Evolutionary conservation across 2,329 filamentous ascomycete genomes (phyloP).

Genomic region (Aspergillus sergii): DNA sequence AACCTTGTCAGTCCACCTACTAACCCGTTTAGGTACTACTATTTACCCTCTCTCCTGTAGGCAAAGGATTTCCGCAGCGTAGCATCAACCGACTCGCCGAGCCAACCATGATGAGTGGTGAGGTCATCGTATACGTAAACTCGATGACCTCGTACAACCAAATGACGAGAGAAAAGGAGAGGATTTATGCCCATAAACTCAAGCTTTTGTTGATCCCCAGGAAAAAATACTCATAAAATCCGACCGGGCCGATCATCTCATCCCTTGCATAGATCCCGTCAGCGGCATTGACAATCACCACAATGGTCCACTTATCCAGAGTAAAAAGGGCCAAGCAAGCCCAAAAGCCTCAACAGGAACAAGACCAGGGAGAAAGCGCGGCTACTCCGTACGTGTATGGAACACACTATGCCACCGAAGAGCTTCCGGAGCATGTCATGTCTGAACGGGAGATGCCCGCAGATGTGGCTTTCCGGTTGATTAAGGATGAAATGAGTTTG

Average conservation of each 20-base stretch:
- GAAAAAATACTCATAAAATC: not conserved
- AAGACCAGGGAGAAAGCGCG: conserved; percentile 27
- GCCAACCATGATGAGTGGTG: not conserved
- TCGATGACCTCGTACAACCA: not conserved
- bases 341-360: conserved; percentile 32
- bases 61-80: no score
- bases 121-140: not conserved
- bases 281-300: not conserved
- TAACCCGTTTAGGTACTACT: no score
- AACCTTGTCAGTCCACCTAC: no score
- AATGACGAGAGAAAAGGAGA: not conserved
- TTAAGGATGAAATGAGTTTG: conserved; percentile 65
- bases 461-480: conserved; percentile 67
- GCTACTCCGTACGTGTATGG: conserved; percentile 74
- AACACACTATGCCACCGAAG: conserved; percentile 76
- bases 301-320: not conserved
- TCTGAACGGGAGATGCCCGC: conserved; percentile 85
- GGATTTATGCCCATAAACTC: not conserved
- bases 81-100: not conserved
- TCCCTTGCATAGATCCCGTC: not conserved
- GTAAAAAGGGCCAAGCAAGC: conserved; percentile 6
- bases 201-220: not conserved
- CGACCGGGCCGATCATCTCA: not conserved
- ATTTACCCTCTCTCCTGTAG: no score
- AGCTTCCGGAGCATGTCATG: conserved; percentile 81